Evolutionary conservation across 78 protist species (phyloP).

Genomic region (Guillardia theta): DNA sequence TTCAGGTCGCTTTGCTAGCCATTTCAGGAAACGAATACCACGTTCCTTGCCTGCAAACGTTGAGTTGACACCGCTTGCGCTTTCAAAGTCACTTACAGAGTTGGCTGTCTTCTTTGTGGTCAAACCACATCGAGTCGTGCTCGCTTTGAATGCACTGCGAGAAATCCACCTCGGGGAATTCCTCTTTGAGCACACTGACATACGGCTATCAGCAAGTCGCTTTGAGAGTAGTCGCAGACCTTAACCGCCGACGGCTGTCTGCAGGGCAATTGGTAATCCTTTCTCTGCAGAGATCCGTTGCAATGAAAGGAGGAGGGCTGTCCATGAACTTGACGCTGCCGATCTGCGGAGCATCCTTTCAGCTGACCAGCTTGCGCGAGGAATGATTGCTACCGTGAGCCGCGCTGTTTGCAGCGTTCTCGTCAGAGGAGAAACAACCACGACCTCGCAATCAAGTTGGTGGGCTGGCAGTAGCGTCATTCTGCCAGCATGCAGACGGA

Average conservation of each 20-base stretch:
- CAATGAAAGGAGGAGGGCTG: not conserved
- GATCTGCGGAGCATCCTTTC: not conserved
- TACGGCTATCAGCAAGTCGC: not conserved
- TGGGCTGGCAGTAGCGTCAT: not conserved
- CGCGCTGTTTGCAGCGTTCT: not conserved
- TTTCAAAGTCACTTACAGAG: not conserved
- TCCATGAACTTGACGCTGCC: not conserved
- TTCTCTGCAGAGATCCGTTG: not conserved
- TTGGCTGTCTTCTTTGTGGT: not conserved
- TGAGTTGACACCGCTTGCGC: not conserved
- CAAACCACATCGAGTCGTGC: not conserved
- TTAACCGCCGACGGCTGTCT: not conserved
- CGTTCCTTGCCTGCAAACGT: no score
- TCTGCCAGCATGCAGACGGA: not conserved
- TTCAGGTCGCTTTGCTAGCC: constrained; percentile 22
- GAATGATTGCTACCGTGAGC: not conserved
- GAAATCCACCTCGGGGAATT: not conserved
- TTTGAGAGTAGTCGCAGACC: not conserved
- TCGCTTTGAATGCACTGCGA: not conserved
- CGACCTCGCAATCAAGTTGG: not conserved
- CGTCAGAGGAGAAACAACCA: not conserved
- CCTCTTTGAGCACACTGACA: not conserved
- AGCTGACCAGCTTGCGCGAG: not conserved
- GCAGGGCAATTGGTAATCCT: not conserved
- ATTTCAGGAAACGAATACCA: not conserved